A percentile compares a stretch with the other conserved stretches of the same genome.
Evolutionary conservation across 148 eudicot species (phyloP).

Genomic region (Camellia sinensis): DNA sequence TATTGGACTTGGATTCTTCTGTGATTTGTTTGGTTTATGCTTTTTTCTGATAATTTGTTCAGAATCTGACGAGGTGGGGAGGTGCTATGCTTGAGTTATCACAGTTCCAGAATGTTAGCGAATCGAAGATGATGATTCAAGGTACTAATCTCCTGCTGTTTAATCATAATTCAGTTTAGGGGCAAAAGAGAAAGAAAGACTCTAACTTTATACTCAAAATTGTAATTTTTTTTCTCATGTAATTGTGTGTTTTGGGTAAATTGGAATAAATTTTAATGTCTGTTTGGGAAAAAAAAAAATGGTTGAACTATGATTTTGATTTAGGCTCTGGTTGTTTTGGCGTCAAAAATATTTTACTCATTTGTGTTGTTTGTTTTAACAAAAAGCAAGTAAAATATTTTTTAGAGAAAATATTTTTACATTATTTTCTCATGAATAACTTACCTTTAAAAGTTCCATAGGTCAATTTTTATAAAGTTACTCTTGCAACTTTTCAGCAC

Average conservation of each 20-base stretch:
- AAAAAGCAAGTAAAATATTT: no score
- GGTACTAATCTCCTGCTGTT: slow-evolving; percentile 27
- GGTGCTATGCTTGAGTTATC: slow-evolving; percentile 61
- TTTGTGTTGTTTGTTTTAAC: no score
- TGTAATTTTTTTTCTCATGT: no score
- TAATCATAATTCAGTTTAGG: background rate
- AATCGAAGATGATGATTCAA: slow-evolving; percentile 48
- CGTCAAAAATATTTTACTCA: no score
- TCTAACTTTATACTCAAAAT: background rate
- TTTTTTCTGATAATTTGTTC: slow-evolving; percentile 8
- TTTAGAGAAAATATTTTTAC: no score
- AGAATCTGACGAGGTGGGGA: slow-evolving; percentile 72
- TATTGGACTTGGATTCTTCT: background rate
- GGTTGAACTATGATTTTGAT: background rate
- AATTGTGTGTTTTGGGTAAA: background rate
- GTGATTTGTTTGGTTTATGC: background rate
- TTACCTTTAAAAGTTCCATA: no score
- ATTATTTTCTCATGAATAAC: no score
- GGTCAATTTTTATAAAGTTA: no score
- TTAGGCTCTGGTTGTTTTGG: no score
- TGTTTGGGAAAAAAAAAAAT: no score
- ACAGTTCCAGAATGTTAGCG: slow-evolving; percentile 37
- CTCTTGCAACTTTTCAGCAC: no score
- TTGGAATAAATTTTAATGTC: background rate
- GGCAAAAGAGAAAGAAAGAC: background rate